Conservation (phyloP, 441 rosid genomes). For the Gossypium davidsonii region DNA sequence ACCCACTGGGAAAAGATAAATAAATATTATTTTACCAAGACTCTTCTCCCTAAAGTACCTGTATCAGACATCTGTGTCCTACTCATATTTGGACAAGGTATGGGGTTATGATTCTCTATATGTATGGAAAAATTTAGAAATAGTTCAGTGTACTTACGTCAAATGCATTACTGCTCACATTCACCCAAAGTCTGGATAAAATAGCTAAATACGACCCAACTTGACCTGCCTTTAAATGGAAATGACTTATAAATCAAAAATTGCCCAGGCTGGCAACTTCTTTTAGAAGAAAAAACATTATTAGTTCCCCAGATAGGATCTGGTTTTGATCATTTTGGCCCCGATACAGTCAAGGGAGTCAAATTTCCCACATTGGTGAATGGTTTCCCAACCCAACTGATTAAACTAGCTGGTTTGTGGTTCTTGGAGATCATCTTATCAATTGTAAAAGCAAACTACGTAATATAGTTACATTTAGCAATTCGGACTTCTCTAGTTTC, state of each 20-base stretch:
- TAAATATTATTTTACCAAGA: background rate
- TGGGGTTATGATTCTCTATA: background rate
- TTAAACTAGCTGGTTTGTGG: background rate
- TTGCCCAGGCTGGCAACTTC: background rate
- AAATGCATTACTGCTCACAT: background rate
- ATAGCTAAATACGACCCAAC: background rate
- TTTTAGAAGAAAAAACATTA: background rate
- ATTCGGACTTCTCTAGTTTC: conserved; percentile 7
- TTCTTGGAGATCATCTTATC: background rate
- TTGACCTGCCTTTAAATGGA: background rate
- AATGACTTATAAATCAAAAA: background rate
- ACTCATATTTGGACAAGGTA: background rate
- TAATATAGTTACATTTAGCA: conserved; percentile 2
- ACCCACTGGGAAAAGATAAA: background rate
- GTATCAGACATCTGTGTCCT: background rate
- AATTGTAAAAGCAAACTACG: background rate
- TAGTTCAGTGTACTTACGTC: background rate
- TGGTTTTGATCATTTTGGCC: background rate
- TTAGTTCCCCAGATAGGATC: background rate
- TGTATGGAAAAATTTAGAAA: background rate
- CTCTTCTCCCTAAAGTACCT: background rate
- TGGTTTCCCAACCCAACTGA: background rate
- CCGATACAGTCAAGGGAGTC: background rate
- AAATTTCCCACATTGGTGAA: background rate
- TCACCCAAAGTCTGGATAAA: background rate